Evolutionary conservation across 2,329 filamentous ascomycete species (phyloP), one percentile per base, ranked within the genome.

Genomic region (Fusarium stilboides): DNA sequence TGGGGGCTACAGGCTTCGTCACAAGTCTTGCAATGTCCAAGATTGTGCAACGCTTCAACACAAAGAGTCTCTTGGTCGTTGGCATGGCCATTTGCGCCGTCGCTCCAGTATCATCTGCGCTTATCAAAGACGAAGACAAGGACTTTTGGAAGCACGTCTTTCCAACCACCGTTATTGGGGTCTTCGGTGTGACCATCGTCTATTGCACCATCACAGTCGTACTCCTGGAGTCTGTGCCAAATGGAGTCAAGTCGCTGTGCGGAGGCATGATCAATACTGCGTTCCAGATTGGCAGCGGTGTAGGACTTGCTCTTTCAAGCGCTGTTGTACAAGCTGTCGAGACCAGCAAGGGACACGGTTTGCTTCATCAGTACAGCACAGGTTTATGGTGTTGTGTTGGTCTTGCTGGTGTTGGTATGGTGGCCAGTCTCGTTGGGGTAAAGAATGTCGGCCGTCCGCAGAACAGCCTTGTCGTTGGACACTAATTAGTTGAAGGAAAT

Each of bases 131-230:
- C 19, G 54, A 36, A 10, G 59, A 62, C 54, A 42, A 58, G 17
- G n/a, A 62, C 14, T 62, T 58, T 26, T 62, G 54, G 59, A 62
- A 57, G 31, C 54, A 62, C n/a, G 47, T 62, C n/a, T 62, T 62
- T 34, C 59, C 59, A n/a, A 62, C 59, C 2, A 58, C 59, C 10
- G 33, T 53, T 13, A 49, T 62, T 14, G 47, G 59, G n/a, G 34
- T 36, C 8, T 36, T 36, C 14, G 34, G 34, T 8, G 34, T 36
- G 34, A 36, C 34, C 5, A 36, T 36, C 15, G 34, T 36, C 5
- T 36, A 36, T 9, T 36, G 34, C 14, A 36, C 34, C 34, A 36
- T 36, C 14, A 36, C 17, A 13, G 34, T 36, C 34, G 34, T 36
- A 4, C 34, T 36, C 34, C 8, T 36, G 8, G 53, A 37, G 9